Percentiles rank a stretch among this genome's conserved stretches.
Conservation (phyloP, 768 basidiomycete species). For the Kondoa subrosea region DNA sequence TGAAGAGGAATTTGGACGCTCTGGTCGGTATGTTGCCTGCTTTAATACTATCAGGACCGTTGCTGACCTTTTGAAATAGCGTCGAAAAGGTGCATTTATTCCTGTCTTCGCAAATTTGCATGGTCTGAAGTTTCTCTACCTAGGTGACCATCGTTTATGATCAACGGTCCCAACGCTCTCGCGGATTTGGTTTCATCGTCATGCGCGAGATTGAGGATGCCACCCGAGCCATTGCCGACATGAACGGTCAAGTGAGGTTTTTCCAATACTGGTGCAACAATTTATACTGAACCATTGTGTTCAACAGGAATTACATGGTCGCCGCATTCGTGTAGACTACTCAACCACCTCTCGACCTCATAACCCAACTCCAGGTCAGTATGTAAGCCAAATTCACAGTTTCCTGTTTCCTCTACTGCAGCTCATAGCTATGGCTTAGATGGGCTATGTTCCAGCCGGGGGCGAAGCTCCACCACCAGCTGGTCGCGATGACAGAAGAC, state of each 20-base stretch:
- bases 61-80: conserved; percentile 27
- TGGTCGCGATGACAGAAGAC: conserved; percentile 27
- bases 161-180: conserved; percentile 61
- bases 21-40: conserved; percentile 41
- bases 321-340: conserved; percentile 90
- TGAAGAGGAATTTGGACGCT: conserved; percentile 79
- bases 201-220: conserved; percentile 85
- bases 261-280: background rate
- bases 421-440: conserved; percentile 15
- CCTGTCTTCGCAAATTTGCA: conserved; percentile 3
- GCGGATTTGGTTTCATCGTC: conserved; percentile 93
- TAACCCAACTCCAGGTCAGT: conserved; percentile 90
- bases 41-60: too few species aligned
- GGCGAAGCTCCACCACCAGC: conserved; percentile 8
- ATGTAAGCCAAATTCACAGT: conserved; percentile 98
- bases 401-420: conserved; percentile 24
- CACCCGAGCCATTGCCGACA: conserved; percentile 62
- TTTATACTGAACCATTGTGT: background rate
- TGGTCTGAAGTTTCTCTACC: conserved; percentile 32
- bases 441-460: conserved; percentile 12
- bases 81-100: conserved; percentile 58
- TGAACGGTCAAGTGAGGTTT: conserved; percentile 70
- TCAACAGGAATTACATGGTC: conserved; percentile 72
- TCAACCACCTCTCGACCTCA: conserved; percentile 88
- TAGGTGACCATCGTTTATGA: conserved; percentile 20